phyloP scores from a whole-genome alignment of 768 basidiomycete species.

The Phlebiopsis gigantea region DNA sequence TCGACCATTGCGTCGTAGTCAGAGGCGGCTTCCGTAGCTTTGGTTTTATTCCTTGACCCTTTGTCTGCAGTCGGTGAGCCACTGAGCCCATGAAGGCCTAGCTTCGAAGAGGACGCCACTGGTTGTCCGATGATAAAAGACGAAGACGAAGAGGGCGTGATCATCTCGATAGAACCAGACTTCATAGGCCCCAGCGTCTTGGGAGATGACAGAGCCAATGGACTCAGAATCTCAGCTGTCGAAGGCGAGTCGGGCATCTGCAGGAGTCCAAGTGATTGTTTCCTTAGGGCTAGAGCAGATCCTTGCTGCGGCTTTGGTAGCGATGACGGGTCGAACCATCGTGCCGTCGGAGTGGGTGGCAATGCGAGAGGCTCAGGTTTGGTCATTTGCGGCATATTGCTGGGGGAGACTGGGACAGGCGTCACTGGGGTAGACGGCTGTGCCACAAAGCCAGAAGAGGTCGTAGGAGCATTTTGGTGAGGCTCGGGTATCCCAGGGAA shows the following conservation, averaged over 20 bases:
- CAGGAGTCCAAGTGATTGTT: constrained; percentile 20
- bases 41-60: not conserved
- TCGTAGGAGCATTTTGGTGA: not conserved
- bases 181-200: not conserved
- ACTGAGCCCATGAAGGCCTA: not conserved
- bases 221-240: constrained; percentile 23
- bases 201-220: constrained; percentile 16
- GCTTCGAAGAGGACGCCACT: constrained; percentile 2
- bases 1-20: constrained; percentile 7
- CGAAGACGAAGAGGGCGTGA: not conserved
- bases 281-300: constrained; percentile 10
- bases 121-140: not conserved
- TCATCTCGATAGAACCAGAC: not conserved
- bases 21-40: constrained; percentile 5
- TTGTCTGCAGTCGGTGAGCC: not conserved
- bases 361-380: constrained; percentile 23
- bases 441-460: constrained; percentile 9
- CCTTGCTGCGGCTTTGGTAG: constrained; percentile 10
- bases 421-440: constrained; percentile 8
- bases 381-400: constrained; percentile 19
- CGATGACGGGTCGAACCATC: constrained; percentile 20
- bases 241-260: constrained; percentile 15
- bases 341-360: constrained; percentile 28
- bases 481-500: constrained; percentile 11
- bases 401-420: constrained; percentile 14